Evolutionary conservation across 495 filamentous ascomycete genomes (phyloP).

Genomic region (Penicillium mononematosum): DNA sequence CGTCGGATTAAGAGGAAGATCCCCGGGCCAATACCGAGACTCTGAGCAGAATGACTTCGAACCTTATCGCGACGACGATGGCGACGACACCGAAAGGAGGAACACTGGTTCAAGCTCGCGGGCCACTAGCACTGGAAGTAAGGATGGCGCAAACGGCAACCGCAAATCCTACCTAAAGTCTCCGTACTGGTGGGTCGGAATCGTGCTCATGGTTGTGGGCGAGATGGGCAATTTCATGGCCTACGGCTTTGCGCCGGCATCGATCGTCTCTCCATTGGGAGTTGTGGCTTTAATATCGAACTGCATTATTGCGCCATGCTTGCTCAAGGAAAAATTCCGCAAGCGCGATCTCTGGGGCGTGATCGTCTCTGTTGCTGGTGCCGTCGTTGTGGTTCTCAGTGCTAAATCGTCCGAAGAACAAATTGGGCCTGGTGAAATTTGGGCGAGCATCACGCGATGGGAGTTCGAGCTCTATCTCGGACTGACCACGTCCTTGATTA

Average conservation of each 20-base stretch:
- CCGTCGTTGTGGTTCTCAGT: slow-evolving; percentile 90
- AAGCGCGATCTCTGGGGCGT: slow-evolving; percentile 87
- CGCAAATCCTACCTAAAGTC: slow-evolving; percentile 77
- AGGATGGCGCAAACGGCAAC: slow-evolving; percentile 25
- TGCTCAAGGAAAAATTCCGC: slow-evolving; percentile 88
- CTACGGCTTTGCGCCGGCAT: slow-evolving; percentile 97
- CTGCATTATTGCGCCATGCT: slow-evolving; percentile 88
- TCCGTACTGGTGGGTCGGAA: slow-evolving; percentile 94
- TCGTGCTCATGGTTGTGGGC: slow-evolving; percentile 86
- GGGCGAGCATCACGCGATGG: slow-evolving; percentile 81
- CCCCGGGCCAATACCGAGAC: slow-evolving; percentile 11
- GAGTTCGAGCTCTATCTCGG: slow-evolving; percentile 90
- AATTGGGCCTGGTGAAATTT: slow-evolving; percentile 86
- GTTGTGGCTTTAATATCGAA: slow-evolving; percentile 95
- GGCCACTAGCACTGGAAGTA: slow-evolving; percentile 29
- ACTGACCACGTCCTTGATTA: slow-evolving; percentile 69
- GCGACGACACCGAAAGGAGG: slow-evolving; percentile 9
- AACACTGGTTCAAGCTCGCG: slow-evolving; percentile 22
- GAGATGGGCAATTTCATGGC: slow-evolving; percentile 96
- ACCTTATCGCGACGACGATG: slow-evolving; percentile 34
- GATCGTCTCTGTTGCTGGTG: slow-evolving; percentile 75
- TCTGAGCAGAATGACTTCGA: slow-evolving; percentile 15
- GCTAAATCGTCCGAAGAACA: slow-evolving; percentile 87
- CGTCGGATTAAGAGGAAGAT: slow-evolving; percentile 7
- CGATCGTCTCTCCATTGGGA: slow-evolving; percentile 93